phyloP scores from a whole-genome alignment of 306 rosid species.

The Trifolium pratense region DNA sequence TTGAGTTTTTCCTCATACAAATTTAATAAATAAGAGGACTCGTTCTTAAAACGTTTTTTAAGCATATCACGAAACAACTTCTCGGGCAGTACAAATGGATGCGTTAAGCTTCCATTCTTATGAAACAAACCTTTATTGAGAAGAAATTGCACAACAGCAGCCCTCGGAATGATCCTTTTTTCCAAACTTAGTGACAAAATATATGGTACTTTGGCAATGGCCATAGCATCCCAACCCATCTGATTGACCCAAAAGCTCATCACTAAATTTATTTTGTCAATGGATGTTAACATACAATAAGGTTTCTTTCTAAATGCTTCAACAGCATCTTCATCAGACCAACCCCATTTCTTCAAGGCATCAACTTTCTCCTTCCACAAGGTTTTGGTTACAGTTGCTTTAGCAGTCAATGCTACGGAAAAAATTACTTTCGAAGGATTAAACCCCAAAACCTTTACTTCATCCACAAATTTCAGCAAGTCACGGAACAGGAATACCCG shows the following conservation, averaged over 20 bases:
- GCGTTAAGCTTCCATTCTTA: background rate
- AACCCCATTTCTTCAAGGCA: background rate
- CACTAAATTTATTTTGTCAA: constrained; percentile 42
- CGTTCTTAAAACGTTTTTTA: background rate
- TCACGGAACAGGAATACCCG: background rate
- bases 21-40: background rate
- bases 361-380: background rate
- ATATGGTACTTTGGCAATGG: background rate
- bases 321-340: constrained; percentile 25
- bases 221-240: constrained; percentile 34
- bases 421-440: background rate
- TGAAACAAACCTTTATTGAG: constrained; percentile 44
- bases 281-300: constrained; percentile 43
- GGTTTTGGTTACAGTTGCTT: background rate
- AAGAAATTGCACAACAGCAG: constrained; percentile 40
- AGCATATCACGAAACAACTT: background rate
- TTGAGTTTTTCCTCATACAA: background rate
- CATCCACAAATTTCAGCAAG: background rate
- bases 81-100: background rate
- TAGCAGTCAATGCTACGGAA: background rate
- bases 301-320: constrained; percentile 50
- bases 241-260: constrained; percentile 54
- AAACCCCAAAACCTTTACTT: background rate
- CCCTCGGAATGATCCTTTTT: constrained; percentile 59
- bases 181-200: constrained; percentile 47